Percentiles rank a stretch among this genome's conserved stretches.
These are phyloP conservation scores for Alnus glutinosa DNA, from an alignment of 306 rosid genomes.

Conservation along the genomic window DNA sequence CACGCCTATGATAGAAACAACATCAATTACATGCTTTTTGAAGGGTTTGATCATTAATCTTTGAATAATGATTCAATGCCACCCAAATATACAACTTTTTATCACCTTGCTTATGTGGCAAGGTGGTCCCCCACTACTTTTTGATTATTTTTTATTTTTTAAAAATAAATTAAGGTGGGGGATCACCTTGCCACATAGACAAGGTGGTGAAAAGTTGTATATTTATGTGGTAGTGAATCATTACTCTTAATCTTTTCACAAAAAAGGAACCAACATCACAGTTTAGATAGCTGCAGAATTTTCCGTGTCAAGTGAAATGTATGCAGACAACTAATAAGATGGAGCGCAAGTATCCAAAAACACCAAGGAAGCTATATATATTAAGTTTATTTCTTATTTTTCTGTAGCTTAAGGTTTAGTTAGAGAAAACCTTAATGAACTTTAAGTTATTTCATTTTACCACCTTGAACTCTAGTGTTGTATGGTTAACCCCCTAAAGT, in stretches of 20 bases:
- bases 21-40: neutral
- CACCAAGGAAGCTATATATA: neutral
- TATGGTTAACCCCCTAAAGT: neutral
- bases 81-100: no score
- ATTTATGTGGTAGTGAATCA: no score
- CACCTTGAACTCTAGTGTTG: neutral
- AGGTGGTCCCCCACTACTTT: no score
- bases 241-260: neutral
- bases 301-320: neutral
- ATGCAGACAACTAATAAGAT: neutral
- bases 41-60: neutral
- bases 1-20: neutral
- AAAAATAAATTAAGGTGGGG: no score
- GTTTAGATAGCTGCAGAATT: neutral
- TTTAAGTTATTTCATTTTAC: neutral
- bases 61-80: no score
- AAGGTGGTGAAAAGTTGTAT: no score
- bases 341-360: neutral
- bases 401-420: neutral
- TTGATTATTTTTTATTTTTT: no score
- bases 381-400: no score
- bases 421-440: neutral
- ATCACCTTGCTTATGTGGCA: no score
- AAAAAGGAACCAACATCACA: neutral
- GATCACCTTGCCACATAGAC: no score